A percentile compares a stretch with the other conserved stretches of the same genome.
phyloP scores from a whole-genome alignment of 345 rosid genomes.

The Erodium maritimum region DNA sequence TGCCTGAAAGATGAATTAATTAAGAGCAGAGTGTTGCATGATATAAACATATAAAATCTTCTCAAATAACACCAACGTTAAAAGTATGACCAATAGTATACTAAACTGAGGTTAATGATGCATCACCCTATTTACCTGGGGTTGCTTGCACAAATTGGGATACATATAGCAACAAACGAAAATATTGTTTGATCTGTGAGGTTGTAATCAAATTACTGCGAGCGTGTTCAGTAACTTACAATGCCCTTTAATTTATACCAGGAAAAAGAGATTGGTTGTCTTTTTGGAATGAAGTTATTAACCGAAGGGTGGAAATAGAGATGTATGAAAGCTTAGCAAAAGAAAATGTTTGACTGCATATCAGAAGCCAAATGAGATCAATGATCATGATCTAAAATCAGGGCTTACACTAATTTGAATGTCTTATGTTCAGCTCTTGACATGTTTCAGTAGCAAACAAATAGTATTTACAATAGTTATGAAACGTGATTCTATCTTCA shows the following conservation, averaged over 20 bases:
- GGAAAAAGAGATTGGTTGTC: neutral
- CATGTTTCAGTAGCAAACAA: neutral
- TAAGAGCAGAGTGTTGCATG: neutral
- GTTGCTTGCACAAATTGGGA: neutral
- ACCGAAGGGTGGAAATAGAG: neutral
- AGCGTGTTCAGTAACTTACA: neutral
- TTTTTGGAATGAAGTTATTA: no score
- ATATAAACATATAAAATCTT: neutral
- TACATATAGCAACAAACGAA: neutral
- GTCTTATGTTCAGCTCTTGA: neutral
- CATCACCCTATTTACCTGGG: neutral
- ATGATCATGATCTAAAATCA: neutral
- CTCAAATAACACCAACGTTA: no score
- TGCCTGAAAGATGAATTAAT: neutral
- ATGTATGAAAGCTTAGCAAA: neutral
- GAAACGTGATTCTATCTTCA: neutral
- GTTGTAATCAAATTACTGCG: neutral
- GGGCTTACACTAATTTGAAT: neutral
- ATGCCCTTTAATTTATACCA: neutral
- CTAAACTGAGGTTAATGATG: neutral
- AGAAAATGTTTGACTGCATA: neutral
- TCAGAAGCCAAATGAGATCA: neutral
- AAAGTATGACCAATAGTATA: neutral
- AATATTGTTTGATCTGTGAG: neutral
- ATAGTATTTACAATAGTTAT: neutral